A percentile compares a stretch with the other conserved stretches of the same genome.
Evolutionary conservation across 1,139 yeast genomes (phyloP).

Genomic region (Lodderomyces theae): DNA sequence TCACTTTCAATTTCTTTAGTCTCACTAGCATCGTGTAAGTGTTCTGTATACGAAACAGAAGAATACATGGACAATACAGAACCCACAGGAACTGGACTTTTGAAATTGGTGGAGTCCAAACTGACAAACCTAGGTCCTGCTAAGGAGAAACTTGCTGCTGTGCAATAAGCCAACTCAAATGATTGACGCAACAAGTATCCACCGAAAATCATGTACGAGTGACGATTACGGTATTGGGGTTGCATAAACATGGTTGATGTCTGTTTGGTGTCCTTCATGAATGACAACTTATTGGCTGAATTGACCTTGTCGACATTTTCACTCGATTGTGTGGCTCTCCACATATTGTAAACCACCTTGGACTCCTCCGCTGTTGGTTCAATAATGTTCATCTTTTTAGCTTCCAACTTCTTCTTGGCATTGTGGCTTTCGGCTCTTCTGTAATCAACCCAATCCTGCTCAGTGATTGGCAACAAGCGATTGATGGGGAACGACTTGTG

Average conservation of each 20-base stretch:
- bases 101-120: constrained; percentile 85
- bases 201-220: constrained; percentile 91
- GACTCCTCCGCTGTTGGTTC: constrained; percentile 77
- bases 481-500: constrained; percentile 86
- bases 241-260: constrained; percentile 86
- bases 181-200: constrained; percentile 90
- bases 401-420: constrained; percentile 76
- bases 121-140: constrained; percentile 87
- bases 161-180: constrained; percentile 88
- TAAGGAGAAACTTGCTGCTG: constrained; percentile 83
- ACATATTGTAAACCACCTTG: constrained; percentile 70
- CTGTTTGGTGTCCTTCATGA: constrained; percentile 70
- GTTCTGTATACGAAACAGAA: constrained; percentile 79
- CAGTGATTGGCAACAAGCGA: constrained; percentile 69
- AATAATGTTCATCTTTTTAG: constrained; percentile 56
- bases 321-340: constrained; percentile 56
- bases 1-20: constrained; percentile 32
- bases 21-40: constrained; percentile 45
- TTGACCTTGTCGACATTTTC: constrained; percentile 18
- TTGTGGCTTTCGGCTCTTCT: constrained; percentile 88
- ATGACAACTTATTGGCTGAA: constrained; percentile 36
- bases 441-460: constrained; percentile 76
- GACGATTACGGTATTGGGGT: constrained; percentile 93
- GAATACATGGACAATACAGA: constrained; percentile 81
- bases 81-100: constrained; percentile 94